Evolutionary conservation across 202 grass and related monocot species (phyloP).

Genomic region (Carex sylvatica): DNA sequence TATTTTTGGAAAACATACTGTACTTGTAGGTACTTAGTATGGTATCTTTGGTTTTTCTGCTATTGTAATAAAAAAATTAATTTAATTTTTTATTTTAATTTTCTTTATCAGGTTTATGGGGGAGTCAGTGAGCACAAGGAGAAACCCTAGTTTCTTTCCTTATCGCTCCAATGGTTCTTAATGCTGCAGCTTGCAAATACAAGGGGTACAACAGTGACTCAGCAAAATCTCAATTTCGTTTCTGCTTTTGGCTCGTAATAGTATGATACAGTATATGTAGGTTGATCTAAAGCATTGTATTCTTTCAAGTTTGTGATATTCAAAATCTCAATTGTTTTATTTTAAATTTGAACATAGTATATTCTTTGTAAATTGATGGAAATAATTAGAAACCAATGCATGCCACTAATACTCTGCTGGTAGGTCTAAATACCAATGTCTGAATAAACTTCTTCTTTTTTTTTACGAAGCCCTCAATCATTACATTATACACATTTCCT

Average conservation of each 20-base stretch:
- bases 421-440: background rate
- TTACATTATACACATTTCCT: background rate
- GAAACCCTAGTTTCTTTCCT: background rate
- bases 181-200: background rate
- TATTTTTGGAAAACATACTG: background rate
- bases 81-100: background rate
- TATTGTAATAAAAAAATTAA: background rate
- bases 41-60: background rate
- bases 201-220: background rate
- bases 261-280: background rate
- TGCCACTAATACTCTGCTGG: background rate
- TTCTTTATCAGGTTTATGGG: background rate
- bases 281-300: background rate
- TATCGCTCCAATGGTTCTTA: background rate
- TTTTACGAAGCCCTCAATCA: background rate
- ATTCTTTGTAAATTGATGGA: background rate
- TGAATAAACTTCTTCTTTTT: background rate
- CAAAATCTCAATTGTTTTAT: background rate
- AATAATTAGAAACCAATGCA: background rate
- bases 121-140: background rate
- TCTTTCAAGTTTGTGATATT: background rate
- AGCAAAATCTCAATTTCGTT: background rate
- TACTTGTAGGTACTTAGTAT: background rate
- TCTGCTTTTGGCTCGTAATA: background rate
- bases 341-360: constrained; percentile 1